Evolutionary conservation across 768 basidiomycete genomes (phyloP).

Genomic region (Dentipellis fragilis): DNA sequence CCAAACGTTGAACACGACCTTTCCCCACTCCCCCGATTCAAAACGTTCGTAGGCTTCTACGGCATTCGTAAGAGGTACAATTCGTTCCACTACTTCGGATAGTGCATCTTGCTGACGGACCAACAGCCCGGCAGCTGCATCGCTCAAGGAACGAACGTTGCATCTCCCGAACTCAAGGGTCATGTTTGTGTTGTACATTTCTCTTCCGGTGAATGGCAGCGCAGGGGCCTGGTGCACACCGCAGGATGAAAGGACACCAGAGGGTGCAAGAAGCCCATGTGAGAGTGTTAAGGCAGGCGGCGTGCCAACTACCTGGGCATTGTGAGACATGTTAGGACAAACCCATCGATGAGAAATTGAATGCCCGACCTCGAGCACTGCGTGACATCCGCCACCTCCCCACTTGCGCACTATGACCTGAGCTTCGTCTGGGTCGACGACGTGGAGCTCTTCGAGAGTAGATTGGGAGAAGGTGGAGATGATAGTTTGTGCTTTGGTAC

Average conservation of each 20-base stretch:
- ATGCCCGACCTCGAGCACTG: slow-evolving; percentile 51
- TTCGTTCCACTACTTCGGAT: slow-evolving; percentile 57
- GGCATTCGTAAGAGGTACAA: slow-evolving; percentile 53
- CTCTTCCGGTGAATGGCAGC: slow-evolving; percentile 44
- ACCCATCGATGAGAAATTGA: too few species aligned
- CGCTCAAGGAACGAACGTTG: slow-evolving; percentile 71
- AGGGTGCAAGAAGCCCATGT: slow-evolving; percentile 63
- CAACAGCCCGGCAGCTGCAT: slow-evolving; percentile 57
- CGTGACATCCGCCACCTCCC: slow-evolving; percentile 54
- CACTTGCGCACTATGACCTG: slow-evolving; percentile 37
- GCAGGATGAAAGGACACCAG: slow-evolving; percentile 67
- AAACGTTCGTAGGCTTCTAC: slow-evolving; percentile 52
- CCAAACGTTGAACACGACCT: slow-evolving; percentile 74
- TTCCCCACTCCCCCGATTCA: slow-evolving; percentile 64
- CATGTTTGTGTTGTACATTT: slow-evolving; percentile 70
- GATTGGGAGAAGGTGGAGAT: slow-evolving; percentile 23
- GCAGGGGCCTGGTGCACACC: slow-evolving; percentile 53
- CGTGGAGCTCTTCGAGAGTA: slow-evolving; percentile 36
- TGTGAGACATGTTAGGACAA: not conserved
- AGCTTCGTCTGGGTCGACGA: slow-evolving; percentile 40
- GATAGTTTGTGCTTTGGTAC: slow-evolving; percentile 40
- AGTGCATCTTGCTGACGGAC: slow-evolving; percentile 65
- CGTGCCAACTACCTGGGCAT: slow-evolving; percentile 56
- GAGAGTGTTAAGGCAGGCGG: slow-evolving; percentile 52
- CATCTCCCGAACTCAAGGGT: slow-evolving; percentile 77